phyloP scores from a whole-genome alignment of 148 eudicot species.

The Fallopia convolvulus region DNA sequence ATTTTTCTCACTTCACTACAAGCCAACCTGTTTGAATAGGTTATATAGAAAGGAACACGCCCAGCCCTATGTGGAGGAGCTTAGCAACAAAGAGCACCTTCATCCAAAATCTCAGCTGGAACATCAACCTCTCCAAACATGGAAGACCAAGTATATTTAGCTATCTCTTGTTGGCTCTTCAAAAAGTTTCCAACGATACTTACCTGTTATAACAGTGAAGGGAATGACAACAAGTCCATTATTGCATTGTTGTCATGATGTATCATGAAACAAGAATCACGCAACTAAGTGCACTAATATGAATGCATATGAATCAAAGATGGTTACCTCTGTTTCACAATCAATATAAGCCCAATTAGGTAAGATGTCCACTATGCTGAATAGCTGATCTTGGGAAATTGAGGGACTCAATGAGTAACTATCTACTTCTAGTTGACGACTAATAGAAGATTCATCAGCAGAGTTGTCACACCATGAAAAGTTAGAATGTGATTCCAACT shows the following conservation, averaged over 20 bases:
- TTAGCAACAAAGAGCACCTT: slow-evolving; percentile 66
- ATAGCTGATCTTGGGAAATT: slow-evolving; percentile 62
- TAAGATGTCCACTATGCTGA: slow-evolving; percentile 51
- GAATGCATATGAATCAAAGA: not conserved
- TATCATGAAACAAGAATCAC: not conserved
- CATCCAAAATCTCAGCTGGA: slow-evolving; percentile 67
- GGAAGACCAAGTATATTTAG: slow-evolving; percentile 66
- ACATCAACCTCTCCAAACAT: slow-evolving; percentile 98
- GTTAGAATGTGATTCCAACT: slow-evolving; percentile 39
- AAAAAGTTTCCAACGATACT: slow-evolving; percentile 71
- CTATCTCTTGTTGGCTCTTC: slow-evolving; percentile 50
- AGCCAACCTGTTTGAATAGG: slow-evolving; percentile 92
- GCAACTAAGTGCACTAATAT: not conserved
- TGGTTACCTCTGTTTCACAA: slow-evolving; percentile 36
- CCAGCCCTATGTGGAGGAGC: slow-evolving; percentile 73
- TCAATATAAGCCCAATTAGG: slow-evolving; percentile 48
- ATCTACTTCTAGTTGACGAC: slow-evolving; percentile 26
- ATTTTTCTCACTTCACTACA: slow-evolving; percentile 98
- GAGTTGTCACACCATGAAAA: slow-evolving; percentile 43
- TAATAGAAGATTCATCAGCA: slow-evolving; percentile 37
- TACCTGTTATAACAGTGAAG: slow-evolving; percentile 34
- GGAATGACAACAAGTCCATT: not conserved
- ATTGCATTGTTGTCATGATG: not conserved
- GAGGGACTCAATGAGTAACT: slow-evolving; percentile 50
- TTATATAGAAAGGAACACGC: slow-evolving; percentile 76